Evolutionary conservation across 257 asterid genomes (phyloP), one percentile per base, ranked within the genome.

Genomic region (Pogostemon cablin): DNA sequence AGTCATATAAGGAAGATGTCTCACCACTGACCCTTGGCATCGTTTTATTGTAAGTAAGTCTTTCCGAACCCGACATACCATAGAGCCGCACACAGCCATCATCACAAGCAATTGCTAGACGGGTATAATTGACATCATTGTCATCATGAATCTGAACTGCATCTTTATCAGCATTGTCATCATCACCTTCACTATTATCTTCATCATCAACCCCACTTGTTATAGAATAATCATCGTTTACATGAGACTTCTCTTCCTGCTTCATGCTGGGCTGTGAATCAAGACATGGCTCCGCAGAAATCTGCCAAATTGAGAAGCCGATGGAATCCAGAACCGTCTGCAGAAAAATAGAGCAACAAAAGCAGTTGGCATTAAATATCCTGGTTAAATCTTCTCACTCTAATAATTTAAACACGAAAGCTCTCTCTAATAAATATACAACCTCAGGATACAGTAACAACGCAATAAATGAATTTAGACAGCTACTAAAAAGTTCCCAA

Each of bases 11-110:
- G 81, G 69, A 9, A 81, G 81, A 67, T 72, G 55, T 81, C 98
- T 92, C 96, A 92, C 98, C 96, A 72, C 87, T 82, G 83, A 90
- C 96, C 87, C 98, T 88, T 43, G 95, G 96, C 72, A 88, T 59
- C 2, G 91, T 80, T 79, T 80, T 84, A 52, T 74, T 75, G 69
- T 86, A 88, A 54, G 69, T 78, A 25, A 88, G 88, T 55, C 77
- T 75, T 47, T 81, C 92, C 5, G 67, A 76, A 65, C 67, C 85
- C 7, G 84, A 72, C 50, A 85, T 71, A 11, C 55, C 63, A 73
- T 85, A 92, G 57, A 92, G 82, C 60, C 98, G 85, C 65, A 90
- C 95, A 79, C 98, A 88, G 12, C 98, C 98, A 81, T 92, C 98
- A 79, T 90, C 96, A 64, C 98, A 92, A 34, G 98, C 96, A 71